Evolutionary conservation across 192 early-diverging fungal species (phyloP), one percentile per base, ranked within the genome.

Genomic region (Jimgerdemannia flammicorona): DNA sequence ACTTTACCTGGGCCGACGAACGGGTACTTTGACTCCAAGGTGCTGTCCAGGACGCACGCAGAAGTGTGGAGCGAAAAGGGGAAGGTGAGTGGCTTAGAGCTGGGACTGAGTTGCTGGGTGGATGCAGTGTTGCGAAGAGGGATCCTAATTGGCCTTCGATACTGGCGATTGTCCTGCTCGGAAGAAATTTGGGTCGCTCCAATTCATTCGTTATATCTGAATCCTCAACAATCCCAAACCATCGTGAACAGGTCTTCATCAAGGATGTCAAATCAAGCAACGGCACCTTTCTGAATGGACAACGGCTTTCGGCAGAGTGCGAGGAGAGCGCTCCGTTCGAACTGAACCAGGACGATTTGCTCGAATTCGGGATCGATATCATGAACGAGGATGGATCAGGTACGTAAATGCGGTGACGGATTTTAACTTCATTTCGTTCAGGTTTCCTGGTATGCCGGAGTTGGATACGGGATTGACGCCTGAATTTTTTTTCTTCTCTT

Each of bases 291-390:
- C 72, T 95, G 29, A 94, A 95, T 76, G 89, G 87, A 14, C 79
- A 83, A 17, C 80, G 94, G 67, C 78, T 95, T 20, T 89, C 87
- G 44, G 86, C 88, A 3, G 94, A 94, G 77, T 84, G 85, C 67
- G 75, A 82, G 19, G 86, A 89, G 74, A 89, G 88, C 75, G 85
- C 74, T 3, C 85, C 90, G 0, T 71, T 83, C 54, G 87, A 91
- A 72, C 73, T 95, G 67, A 82, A 84, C 63, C 78, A 86, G 39
- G 87, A 86, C 44, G 93, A 92, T 69, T 64, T 77, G 63, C 77
- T 95, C 3, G 93, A 94, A 64, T 94, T 94, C 83, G 93, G 93
- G 43, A 88, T 94, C 42, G 93, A 94, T 75, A 94, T 94, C 71
- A 86, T 87, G 75, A 88, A 93, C 72, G 92, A 93, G 40, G 88